Evolutionary conservation across 805 yeast species (phyloP).

Genomic region (Candida ipomoeae): DNA sequence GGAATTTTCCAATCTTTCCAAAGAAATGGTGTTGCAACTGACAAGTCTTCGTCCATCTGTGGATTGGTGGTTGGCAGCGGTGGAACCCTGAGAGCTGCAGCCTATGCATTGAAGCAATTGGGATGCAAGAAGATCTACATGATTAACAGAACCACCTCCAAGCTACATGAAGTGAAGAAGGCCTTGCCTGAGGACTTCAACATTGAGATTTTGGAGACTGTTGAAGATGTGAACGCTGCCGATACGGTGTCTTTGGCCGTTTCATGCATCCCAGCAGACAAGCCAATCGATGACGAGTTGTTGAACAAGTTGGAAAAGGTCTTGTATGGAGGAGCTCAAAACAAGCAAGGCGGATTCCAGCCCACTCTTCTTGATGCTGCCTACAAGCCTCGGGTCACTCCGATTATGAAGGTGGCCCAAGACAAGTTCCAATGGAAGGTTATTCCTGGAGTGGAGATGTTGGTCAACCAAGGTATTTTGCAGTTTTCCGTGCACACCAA

Average conservation of each 20-base stretch:
- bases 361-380: conserved; percentile 85
- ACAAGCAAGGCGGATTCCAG: conserved; percentile 32
- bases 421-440: conserved; percentile 66
- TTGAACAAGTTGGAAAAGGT: conserved; percentile 44
- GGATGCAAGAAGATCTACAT: conserved; percentile 77
- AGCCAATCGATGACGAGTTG: conserved; percentile 55
- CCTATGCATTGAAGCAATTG: conserved; percentile 73
- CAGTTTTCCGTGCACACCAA: conserved; percentile 82
- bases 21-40: conserved; percentile 55
- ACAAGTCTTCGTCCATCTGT: conserved; percentile 29
- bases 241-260: conserved; percentile 57
- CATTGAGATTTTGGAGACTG: conserved; percentile 52
- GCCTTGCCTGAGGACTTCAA: conserved; percentile 59
- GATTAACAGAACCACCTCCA: conserved; percentile 72
- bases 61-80: conserved; percentile 96
- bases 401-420: conserved; percentile 74
- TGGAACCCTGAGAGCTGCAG: conserved; percentile 95
- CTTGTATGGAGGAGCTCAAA: conserved; percentile 37
- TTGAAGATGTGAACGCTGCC: conserved; percentile 42
- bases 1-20: conserved; percentile 74
- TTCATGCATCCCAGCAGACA: conserved; percentile 82
- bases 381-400: conserved; percentile 84
- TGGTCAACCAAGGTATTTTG: conserved; percentile 87
- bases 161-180: conserved; percentile 53
- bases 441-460: conserved; percentile 88